Evolutionary conservation across 1,284 basidiomycete genomes (phyloP).

Genomic region (Malassezia restricta): DNA sequence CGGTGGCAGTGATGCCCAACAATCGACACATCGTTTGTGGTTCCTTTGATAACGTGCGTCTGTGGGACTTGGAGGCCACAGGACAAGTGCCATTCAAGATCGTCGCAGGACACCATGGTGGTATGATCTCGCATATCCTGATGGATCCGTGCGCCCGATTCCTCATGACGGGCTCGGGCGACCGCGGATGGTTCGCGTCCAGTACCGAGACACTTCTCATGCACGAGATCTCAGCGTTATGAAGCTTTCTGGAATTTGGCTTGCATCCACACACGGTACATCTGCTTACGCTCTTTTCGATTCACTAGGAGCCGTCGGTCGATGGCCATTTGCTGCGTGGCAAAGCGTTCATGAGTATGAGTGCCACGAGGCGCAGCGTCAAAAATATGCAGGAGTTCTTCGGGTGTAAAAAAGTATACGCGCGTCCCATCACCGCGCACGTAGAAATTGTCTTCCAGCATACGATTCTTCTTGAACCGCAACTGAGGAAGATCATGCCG

Average conservation of each 20-base stretch:
- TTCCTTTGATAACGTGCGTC: conserved; percentile 77
- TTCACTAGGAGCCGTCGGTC: conserved; percentile 41
- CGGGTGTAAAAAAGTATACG: conserved; percentile 40
- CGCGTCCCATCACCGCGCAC: conserved; percentile 81
- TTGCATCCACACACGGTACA: conserved; percentile 43
- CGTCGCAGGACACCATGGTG: conserved; percentile 89
- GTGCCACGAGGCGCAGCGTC: conserved; percentile 19
- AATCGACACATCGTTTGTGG: conserved; percentile 78
- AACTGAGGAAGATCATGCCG: conserved; percentile 79
- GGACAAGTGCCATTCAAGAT: conserved; percentile 62
- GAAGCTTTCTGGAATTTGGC: conserved; percentile 26
- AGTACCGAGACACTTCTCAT: conserved; percentile 38
- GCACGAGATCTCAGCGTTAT: conserved; percentile 26
- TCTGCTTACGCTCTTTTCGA: conserved; percentile 39
- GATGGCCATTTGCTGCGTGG: conserved; percentile 38
- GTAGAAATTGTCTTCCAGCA: conserved; percentile 70
- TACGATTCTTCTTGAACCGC: conserved; percentile 71
- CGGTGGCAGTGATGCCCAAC: conserved; percentile 79
- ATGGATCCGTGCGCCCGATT: conserved; percentile 74
- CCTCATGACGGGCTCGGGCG: conserved; percentile 80
- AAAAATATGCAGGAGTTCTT: conserved; percentile 35
- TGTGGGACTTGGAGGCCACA: conserved; percentile 72
- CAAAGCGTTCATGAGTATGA: conserved; percentile 16
- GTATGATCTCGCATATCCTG: conserved; percentile 75
- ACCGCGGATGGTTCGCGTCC: conserved; percentile 66